Base-by-base conservation (phyloP, 371 early-diverging fungal genomes). In the Gilbertella persicaria region DNA sequence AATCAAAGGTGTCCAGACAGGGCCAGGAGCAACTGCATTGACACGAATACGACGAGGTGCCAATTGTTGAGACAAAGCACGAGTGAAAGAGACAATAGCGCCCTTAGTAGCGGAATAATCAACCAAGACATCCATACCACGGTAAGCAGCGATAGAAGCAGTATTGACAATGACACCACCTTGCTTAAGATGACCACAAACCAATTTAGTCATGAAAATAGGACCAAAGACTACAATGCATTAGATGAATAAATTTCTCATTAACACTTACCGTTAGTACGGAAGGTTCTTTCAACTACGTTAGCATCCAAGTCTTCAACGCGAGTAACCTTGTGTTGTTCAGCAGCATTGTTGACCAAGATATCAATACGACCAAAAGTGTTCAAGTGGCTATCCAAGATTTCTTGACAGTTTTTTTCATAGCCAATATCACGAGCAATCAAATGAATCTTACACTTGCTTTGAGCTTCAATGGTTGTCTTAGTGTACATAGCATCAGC, bases 21-120 rank as follows among this genome's bases (percentile, higher is more conserved):
- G 79, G 39, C 87, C 87, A 55, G 80, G 84, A 30, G 85, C 86
- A 30, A 86, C 80, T 24, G 84, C 78, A 62, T 86, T 85, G 30
- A 85, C 84, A 36, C 84, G 75, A 35, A 86, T 86, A 35, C 79
- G 78, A 30, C 78, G 61, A 41, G 62, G 67, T 16, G 84, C 84
- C 24, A 86, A 60, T 53, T 86, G 83, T 36, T 71, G 75, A n/a
- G 85, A 77, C 26, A 84, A 60, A 2, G 81, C 71, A 57, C 87
- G 73, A 14, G 85, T 85, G 54, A 84, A 85, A 6, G 80, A 73
- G 19, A 81, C 83, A 28, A 86, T 64, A 17, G 77, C 73, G 16
- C 76, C 81, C 61, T 80, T 80, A 10, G 79, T 78, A 20, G 79
- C 73, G 23, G 78, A 75, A 50, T 84, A 84, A 51, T 84, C 85